A percentile compares a stretch with the other conserved stretches of the same genome.
Evolutionary conservation across 257 asterid species (phyloP).

Genomic region (Leonotis leonurus): DNA sequence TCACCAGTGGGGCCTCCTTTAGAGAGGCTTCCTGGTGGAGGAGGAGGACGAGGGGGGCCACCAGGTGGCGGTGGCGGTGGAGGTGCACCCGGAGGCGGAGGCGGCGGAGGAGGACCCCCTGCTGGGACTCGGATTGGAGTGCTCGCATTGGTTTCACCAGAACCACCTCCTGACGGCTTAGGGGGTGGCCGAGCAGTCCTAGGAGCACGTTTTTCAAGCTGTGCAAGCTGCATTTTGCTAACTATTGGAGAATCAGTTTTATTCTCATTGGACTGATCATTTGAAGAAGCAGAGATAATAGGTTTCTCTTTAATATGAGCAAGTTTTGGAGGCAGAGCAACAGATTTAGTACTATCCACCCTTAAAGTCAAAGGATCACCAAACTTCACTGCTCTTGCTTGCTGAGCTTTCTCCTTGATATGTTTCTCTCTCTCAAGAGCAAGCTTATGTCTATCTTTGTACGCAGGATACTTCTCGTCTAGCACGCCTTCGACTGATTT

Average conservation of each 20-base stretch:
- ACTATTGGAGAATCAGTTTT: slow-evolving; percentile 46
- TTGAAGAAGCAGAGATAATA: slow-evolving; percentile 38
- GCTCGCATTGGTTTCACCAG: slow-evolving; percentile 25
- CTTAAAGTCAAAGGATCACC: slow-evolving; percentile 50
- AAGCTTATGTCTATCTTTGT: slow-evolving; percentile 84
- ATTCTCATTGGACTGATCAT: slow-evolving; percentile 37
- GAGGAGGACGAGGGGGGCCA: slow-evolving; percentile 90
- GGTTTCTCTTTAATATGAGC: slow-evolving; percentile 68
- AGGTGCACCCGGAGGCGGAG: slow-evolving; percentile 74
- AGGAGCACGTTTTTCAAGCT: slow-evolving; percentile 76
- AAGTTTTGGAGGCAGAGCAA: slow-evolving; percentile 70
- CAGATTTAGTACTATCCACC: slow-evolving; percentile 25
- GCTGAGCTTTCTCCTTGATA: slow-evolving; percentile 79
- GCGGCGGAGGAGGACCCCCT: slow-evolving; percentile 68
- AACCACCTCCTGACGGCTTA: slow-evolving; percentile 42
- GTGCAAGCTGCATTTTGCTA: slow-evolving; percentile 66
- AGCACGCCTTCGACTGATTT: slow-evolving; percentile 86
- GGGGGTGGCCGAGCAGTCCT: slow-evolving; percentile 91
- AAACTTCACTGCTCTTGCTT: slow-evolving; percentile 76
- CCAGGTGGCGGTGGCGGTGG: slow-evolving; percentile 83
- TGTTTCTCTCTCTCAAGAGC: slow-evolving; percentile 82
- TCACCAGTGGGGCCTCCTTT: slow-evolving; percentile 61
- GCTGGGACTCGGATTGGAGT: slow-evolving; percentile 34
- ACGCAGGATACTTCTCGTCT: slow-evolving; percentile 84
- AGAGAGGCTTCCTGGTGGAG: slow-evolving; percentile 68